These are phyloP conservation scores for Fusarium illudens DNA, from an alignment of 2,329 filamentous ascomycete genomes.

Conservation along the genomic window DNA sequence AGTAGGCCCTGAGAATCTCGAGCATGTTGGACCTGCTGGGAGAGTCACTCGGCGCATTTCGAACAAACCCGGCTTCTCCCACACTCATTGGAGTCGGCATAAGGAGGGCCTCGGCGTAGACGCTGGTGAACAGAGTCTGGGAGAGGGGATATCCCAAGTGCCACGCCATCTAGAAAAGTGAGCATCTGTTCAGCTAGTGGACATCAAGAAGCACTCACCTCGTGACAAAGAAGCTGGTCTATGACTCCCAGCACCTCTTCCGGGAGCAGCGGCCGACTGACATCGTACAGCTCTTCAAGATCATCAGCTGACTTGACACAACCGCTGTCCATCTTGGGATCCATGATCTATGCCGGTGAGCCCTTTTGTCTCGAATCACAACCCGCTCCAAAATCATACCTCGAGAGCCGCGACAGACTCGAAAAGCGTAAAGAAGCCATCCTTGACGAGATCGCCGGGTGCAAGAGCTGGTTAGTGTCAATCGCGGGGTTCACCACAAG, in stretches of 20 bases:
- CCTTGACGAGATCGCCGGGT: constrained; percentile 87
- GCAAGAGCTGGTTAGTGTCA: constrained; percentile 66
- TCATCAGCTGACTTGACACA: constrained; percentile 79
- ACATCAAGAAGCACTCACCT: constrained; percentile 61
- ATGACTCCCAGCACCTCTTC: constrained; percentile 91
- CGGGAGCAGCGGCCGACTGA: constrained; percentile 71
- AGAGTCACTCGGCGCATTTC: constrained; percentile 40
- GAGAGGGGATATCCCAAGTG: constrained; percentile 95
- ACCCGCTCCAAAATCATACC: constrained; percentile 51
- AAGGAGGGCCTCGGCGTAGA: constrained; percentile 86
- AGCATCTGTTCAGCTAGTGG: background rate
- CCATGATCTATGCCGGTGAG: constrained; percentile 81
- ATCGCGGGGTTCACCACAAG: constrained; percentile 18
- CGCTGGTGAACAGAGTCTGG: constrained; percentile 91
- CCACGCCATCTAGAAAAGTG: constrained; percentile 80
- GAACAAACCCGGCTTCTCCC: constrained; percentile 70
- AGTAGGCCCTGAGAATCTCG: constrained; percentile 82
- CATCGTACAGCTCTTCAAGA: constrained; percentile 85
- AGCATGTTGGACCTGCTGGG: constrained; percentile 58
- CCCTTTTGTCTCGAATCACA: background rate
- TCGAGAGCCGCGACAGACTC: constrained; percentile 91
- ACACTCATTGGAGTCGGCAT: constrained; percentile 72
- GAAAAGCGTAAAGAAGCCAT: constrained; percentile 93
- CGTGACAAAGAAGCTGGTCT: constrained; percentile 88
- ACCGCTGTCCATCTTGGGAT: constrained; percentile 98